phyloP scores from a whole-genome alignment of 2,329 filamentous ascomycete species.

The Trichoderma polysporum region DNA sequence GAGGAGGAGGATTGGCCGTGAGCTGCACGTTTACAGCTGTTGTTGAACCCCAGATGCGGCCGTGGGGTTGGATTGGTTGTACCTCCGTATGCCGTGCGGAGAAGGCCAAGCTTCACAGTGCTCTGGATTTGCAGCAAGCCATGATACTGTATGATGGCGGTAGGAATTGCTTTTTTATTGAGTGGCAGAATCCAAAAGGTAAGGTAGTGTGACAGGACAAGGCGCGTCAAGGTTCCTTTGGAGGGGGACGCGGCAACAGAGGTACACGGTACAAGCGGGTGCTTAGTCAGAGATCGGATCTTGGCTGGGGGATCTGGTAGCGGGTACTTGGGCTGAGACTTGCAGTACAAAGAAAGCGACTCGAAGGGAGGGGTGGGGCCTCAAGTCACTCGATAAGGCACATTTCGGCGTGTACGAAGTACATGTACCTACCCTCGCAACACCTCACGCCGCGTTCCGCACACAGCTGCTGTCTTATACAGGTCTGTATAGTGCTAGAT shows the following conservation, averaged over 20 bases:
- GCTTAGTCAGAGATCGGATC: neutral
- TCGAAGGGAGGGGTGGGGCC: neutral
- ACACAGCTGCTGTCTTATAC: no score
- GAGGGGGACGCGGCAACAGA: neutral
- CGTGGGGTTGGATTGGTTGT: neutral
- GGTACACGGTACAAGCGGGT: neutral
- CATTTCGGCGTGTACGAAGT: no score
- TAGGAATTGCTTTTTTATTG: neutral
- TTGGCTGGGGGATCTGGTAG: neutral
- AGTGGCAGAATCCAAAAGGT: neutral
- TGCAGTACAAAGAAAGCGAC: neutral
- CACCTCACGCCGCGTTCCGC: no score
- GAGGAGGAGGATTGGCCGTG: neutral
- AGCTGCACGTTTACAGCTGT: neutral
- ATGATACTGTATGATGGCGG: neutral
- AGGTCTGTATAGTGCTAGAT: no score
- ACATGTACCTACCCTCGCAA: no score
- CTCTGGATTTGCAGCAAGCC: neutral
- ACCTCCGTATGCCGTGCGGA: conserved; percentile 10
- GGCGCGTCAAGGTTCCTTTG: neutral
- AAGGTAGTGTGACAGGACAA: neutral
- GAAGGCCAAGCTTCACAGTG: conserved; percentile 1
- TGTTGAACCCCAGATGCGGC: conserved; percentile 11
- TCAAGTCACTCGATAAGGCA: no score
- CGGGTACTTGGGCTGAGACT: neutral